Evolutionary conservation across 805 yeast species (phyloP).

Genomic region (Metschnikowia gruessii): DNA sequence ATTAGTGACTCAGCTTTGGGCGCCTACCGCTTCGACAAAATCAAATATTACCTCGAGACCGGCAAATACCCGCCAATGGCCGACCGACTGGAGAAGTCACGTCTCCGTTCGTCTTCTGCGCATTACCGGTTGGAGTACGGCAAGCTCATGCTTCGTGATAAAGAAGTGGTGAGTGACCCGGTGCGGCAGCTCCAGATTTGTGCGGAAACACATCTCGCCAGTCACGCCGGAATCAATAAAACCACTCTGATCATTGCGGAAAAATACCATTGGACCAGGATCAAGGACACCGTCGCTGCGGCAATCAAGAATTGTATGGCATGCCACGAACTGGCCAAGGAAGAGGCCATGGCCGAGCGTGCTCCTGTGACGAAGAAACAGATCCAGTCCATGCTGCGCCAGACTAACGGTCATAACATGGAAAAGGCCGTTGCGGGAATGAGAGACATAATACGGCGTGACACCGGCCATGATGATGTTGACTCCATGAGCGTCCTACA

Average conservation of each 20-base stretch:
- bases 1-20: constrained; percentile 48
- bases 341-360: constrained; percentile 17
- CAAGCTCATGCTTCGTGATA: constrained; percentile 68
- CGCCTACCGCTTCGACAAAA: constrained; percentile 68
- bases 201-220: constrained; percentile 59
- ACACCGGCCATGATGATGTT: constrained; percentile 23
- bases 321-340: constrained; percentile 54
- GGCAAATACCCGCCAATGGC: constrained; percentile 85
- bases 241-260: constrained; percentile 77
- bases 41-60: constrained; percentile 72
- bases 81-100: constrained; percentile 81
- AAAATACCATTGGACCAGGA: constrained; percentile 86
- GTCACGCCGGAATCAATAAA: constrained; percentile 87
- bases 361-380: constrained; percentile 1
- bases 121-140: constrained; percentile 73
- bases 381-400: neutral
- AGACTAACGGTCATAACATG: neutral
- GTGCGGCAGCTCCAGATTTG: constrained; percentile 73
- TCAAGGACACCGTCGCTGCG: constrained; percentile 80
- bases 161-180: constrained; percentile 80
- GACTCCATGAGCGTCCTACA: constrained; percentile 33
- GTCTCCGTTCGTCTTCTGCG: constrained; percentile 75
- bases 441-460: neutral
- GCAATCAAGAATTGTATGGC: constrained; percentile 74
- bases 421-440: neutral